Base-by-base conservation (phyloP, 805 yeast species). In the Ogataea trehaloabstinens region DNA sequence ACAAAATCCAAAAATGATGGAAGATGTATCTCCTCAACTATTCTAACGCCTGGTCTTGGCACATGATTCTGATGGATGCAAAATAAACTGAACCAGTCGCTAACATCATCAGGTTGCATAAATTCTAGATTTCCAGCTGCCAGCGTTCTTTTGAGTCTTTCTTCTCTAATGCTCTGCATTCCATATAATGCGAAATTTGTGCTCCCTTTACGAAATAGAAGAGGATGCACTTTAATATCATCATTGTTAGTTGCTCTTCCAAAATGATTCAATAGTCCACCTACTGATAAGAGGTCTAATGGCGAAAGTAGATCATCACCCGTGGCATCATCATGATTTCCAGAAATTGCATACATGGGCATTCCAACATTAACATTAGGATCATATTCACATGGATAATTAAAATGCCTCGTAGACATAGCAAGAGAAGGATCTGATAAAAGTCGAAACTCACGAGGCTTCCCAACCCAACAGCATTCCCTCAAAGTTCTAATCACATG, bases 271-370 rank as follows among this genome's bases (percentile, higher is more conserved):
- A 93, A 64, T 38, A 90, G 64, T 0, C 98, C 98, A 2, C 87
- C 67, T 5, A 85, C 86, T 15, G 86, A 76, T 10, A 93, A 64
- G 3, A 93, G 64, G 60, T 93, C 99, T 69, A 93, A 68, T 0
- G 99, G 95, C 38, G 90, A 80, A 11, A 93, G 66, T 38, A 86
- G 64, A 17, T 83, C 82, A 37, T 80, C 85, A 1, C 98, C 98
- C 0, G 95, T 85, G 3, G 96, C 87, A 62, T 93, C 98, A 61
- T 93, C 99, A 59, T 93, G 99, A 54, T 93, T 93, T 2, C 99
- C 99, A 32, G 91, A 80, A 4, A 93, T 91, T 5, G 90, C 91
- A 68, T 93, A 88, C 6, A 93, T 75, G 0, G 99, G 99, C 12
- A 90, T 74, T 0, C 95, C 80, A 3, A 93, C 82, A 60, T 93